Percentiles rank a stretch among this genome's conserved stretches.
These are phyloP conservation scores for Tilletia horrida DNA, from an alignment of 1,284 basidiomycete genomes.

Conservation along the genomic window DNA sequence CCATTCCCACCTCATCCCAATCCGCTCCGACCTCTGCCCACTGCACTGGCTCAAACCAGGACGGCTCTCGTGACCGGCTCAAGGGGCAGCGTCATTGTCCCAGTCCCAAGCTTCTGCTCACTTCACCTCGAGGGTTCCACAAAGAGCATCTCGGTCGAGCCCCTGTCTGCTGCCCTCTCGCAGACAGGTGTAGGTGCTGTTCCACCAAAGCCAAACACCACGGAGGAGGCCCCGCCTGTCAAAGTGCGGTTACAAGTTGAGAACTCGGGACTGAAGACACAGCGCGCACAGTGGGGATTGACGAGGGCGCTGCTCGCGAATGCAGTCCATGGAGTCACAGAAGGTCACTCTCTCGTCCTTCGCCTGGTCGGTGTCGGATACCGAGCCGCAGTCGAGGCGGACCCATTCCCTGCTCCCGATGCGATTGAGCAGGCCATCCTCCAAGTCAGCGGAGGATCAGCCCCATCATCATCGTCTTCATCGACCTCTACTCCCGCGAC, in stretches of 20 bases:
- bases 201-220: background rate
- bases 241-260: conserved; percentile 63
- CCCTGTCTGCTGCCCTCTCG: conserved; percentile 18
- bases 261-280: conserved; percentile 69
- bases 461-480: background rate
- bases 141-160: background rate
- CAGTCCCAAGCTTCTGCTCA: conserved; percentile 41
- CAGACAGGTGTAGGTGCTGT: background rate
- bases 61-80: conserved; percentile 46
- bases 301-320: conserved; percentile 85
- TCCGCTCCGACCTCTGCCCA: conserved; percentile 38
- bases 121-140: background rate
- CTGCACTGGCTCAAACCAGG: conserved; percentile 36
- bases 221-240: conserved; percentile 5
- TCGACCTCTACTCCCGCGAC: background rate
- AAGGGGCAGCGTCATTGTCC: conserved; percentile 41
- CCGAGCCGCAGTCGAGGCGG: conserved; percentile 78
- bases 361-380: conserved; percentile 94
- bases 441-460: conserved; percentile 1
- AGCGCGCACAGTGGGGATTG: conserved; percentile 87
- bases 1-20: conserved; percentile 49
- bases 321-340: conserved; percentile 81
- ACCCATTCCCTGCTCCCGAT: conserved; percentile 60
- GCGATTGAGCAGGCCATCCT: conserved; percentile 38
- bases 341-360: conserved; percentile 77